A percentile compares a stretch with the other conserved stretches of the same genome.
phyloP scores from a whole-genome alignment of 2,329 filamentous ascomycete genomes.

The Botrytis paeoniae region DNA sequence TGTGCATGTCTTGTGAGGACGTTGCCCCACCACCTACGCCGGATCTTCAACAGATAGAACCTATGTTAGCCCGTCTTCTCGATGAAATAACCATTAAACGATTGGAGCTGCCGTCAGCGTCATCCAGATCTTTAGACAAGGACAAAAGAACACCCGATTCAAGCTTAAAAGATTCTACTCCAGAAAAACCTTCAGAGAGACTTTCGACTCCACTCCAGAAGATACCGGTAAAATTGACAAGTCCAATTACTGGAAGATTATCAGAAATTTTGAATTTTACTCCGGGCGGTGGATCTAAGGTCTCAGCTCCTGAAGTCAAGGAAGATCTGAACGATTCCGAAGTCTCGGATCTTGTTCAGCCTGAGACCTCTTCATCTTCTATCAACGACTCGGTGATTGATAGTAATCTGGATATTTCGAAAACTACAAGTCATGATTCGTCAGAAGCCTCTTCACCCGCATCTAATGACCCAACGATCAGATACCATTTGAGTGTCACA shows the following conservation, averaged over 20 bases:
- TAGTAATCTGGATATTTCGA: neutral
- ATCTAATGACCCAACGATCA: neutral
- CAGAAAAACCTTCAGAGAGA: neutral
- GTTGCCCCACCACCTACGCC: constrained; percentile 1
- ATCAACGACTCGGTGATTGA: neutral
- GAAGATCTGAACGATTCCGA: neutral
- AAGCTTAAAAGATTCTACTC: neutral
- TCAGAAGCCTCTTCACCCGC: neutral
- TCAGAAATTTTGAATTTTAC: constrained; percentile 5
- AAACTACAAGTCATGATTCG: too few relatives aligned
- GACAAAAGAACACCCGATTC: neutral
- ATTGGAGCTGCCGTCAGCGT: neutral
- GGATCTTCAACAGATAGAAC: constrained; percentile 6
- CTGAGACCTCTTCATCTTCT: neutral
- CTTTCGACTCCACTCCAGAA: neutral
- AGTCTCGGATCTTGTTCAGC: neutral
- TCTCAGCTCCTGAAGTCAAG: neutral
- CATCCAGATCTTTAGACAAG: too few relatives aligned
- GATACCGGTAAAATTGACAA: neutral
- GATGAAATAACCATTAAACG: constrained; percentile 6
- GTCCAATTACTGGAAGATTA: neutral
- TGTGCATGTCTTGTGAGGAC: constrained; percentile 52
- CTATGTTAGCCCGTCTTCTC: neutral
- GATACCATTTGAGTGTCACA: neutral
- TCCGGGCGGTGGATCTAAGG: neutral